These are phyloP conservation scores for Firmiana major DNA, from an alignment of 345 rosid species.

Conservation along the genomic window DNA sequence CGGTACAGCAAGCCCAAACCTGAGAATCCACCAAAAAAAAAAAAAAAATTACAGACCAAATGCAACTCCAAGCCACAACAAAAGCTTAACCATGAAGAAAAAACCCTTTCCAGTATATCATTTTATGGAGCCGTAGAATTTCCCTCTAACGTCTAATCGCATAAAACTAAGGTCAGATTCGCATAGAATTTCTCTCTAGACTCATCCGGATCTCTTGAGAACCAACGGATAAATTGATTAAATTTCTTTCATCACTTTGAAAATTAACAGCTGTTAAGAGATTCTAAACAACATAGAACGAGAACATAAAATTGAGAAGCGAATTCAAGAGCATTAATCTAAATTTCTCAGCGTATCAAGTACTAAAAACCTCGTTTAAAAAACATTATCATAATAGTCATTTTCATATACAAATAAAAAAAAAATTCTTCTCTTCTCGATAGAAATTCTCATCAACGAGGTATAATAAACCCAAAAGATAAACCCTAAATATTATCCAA, in stretches of 20 bases:
- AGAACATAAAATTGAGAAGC: background rate
- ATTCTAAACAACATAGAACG: background rate
- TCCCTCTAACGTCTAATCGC: background rate
- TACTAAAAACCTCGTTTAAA: background rate
- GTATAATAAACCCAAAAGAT: conserved; percentile 13
- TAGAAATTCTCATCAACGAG: background rate
- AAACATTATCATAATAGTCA: no score
- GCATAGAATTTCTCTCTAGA: background rate
- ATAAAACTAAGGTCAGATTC: background rate
- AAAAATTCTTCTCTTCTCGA: no score
- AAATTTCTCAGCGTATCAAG: background rate
- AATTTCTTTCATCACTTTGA: background rate
- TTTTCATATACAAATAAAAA: background rate
- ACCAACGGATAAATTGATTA: background rate
- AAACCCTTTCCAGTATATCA: background rate
- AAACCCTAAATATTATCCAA: conserved; percentile 8
- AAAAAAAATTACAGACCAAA: background rate
- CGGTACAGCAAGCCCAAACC: conserved; percentile 67
- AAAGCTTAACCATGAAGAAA: background rate
- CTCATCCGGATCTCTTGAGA: background rate
- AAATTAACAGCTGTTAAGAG: background rate
- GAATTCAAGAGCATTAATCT: background rate
- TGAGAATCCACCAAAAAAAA: conserved; percentile 19
- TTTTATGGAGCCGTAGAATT: background rate
- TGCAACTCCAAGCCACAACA: conserved; percentile 2